A percentile compares a stretch with the other conserved stretches of the same genome.
These are phyloP conservation scores for Aechmea fasciata DNA, from an alignment of 176 grass and related monocot species.

Conservation along the genomic window DNA sequence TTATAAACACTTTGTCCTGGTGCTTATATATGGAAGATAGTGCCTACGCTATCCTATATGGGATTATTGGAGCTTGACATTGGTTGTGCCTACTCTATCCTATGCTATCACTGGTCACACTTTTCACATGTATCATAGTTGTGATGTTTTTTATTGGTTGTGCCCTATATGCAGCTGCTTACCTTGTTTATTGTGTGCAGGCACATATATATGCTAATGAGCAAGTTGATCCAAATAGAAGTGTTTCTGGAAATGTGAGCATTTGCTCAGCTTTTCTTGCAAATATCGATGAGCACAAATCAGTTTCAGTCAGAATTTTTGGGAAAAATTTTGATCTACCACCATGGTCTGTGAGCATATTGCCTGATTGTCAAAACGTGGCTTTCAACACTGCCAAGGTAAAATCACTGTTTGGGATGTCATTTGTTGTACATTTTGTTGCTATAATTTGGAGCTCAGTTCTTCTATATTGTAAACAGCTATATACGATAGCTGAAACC, in stretches of 20 bases:
- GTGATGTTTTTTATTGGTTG: not conserved
- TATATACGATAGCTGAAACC: too few relatives aligned
- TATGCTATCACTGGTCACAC: not conserved
- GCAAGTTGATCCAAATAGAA: conserved; percentile 46
- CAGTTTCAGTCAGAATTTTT: conserved; percentile 67
- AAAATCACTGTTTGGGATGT: conserved; percentile 14
- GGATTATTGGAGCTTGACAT: too few relatives aligned
- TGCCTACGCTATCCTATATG: too few relatives aligned
- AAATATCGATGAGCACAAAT: conserved; percentile 88
- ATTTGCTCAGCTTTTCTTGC: conserved; percentile 95
- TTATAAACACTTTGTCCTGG: too few relatives aligned
- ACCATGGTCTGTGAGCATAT: conserved; percentile 97
- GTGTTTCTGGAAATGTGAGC: conserved; percentile 33
- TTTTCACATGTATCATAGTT: not conserved
- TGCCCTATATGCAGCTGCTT: not conserved
- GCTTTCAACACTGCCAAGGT: conserved; percentile 86
- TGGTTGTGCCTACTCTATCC: too few relatives aligned
- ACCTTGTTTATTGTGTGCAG: conserved; percentile 41
- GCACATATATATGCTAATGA: conserved; percentile 81
- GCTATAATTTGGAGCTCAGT: not conserved
- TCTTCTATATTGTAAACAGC: too few relatives aligned
- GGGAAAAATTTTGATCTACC: conserved; percentile 64
- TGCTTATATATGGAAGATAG: too few relatives aligned
- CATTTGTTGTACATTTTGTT: not conserved
- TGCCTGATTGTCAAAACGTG: conserved; percentile 79